Evolutionary conservation across 2,329 filamentous ascomycete species (phyloP).

Genomic region (Dendryphion nanum): DNA sequence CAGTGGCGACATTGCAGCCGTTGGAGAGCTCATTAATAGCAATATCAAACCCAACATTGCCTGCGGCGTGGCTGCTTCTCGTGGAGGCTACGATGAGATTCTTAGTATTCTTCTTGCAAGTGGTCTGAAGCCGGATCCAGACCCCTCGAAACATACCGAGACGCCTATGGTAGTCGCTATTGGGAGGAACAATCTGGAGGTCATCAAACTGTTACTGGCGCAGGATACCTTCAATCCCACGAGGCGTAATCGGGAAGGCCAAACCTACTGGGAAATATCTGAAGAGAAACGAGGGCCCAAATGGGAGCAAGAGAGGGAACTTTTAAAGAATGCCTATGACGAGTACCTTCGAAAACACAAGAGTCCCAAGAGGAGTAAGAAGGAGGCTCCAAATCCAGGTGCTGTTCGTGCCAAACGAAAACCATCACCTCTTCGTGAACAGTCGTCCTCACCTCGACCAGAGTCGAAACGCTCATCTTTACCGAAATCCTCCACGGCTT

Average conservation of each 20-base stretch:
- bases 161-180: slow-evolving; percentile 95
- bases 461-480: slow-evolving; percentile 25
- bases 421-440: slow-evolving; percentile 27
- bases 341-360: slow-evolving; percentile 42
- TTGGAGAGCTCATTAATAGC: slow-evolving; percentile 49
- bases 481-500: slow-evolving; percentile 17
- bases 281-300: slow-evolving; percentile 78
- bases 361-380: slow-evolving; percentile 35
- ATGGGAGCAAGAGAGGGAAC: slow-evolving; percentile 83
- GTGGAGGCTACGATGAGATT: slow-evolving; percentile 86
- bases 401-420: slow-evolving; percentile 31
- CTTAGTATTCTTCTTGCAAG: slow-evolving; percentile 66
- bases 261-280: slow-evolving; percentile 85
- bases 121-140: slow-evolving; percentile 48
- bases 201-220: slow-evolving; percentile 75
- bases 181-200: slow-evolving; percentile 79
- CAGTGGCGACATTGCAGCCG: slow-evolving; percentile 49
- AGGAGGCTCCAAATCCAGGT: slow-evolving; percentile 27
- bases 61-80: slow-evolving; percentile 85
- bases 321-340: slow-evolving; percentile 75
- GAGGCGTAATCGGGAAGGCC: slow-evolving; percentile 66
- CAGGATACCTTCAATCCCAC: slow-evolving; percentile 82
- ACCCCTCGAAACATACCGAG: slow-evolving; percentile 76
- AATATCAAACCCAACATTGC: slow-evolving; percentile 69
- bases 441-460: slow-evolving; percentile 32